Evolutionary conservation across 2,329 filamentous ascomycete genomes (phyloP).

Genomic region (Mycogone perniciosa): DNA sequence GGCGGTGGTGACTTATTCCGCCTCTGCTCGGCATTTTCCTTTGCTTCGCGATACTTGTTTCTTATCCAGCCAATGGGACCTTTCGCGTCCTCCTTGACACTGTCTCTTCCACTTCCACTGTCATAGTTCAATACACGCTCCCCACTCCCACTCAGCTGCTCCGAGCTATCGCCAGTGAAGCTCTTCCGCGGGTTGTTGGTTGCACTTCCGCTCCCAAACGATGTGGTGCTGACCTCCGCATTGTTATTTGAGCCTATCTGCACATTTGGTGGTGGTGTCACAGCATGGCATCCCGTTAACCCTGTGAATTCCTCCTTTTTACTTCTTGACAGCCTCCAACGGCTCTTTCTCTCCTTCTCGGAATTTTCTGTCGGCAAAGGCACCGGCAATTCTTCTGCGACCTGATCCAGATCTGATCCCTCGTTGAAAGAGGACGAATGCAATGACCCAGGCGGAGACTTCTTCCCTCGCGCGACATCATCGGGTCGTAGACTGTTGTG

Average conservation of each 20-base stretch:
- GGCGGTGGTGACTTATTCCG: conserved; percentile 51
- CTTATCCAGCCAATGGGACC: conserved; percentile 54
- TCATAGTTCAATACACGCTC: conserved; percentile 36
- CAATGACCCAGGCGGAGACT: conserved; percentile 70
- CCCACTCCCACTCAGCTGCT: conserved; percentile 33
- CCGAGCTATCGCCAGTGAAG: conserved; percentile 45
- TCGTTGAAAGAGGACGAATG: conserved; percentile 69
- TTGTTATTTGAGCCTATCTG: conserved; percentile 55
- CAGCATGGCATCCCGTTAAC: conserved; percentile 28
- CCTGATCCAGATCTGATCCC: conserved; percentile 70
- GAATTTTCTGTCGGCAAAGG: conserved; percentile 21
- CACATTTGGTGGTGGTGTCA: conserved; percentile 37
- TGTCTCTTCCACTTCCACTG: conserved; percentile 33
- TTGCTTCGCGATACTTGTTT: conserved; percentile 54
- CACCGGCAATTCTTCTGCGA: conserved; percentile 48
- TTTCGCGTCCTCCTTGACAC: conserved; percentile 39
- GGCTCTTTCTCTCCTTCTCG: conserved; percentile 63
- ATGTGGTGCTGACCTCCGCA: conserved; percentile 61
- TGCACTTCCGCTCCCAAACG: conserved; percentile 56
- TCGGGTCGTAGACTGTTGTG: conserved; percentile 38
- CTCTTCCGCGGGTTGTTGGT: conserved; percentile 37
- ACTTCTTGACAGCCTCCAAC: conserved; percentile 64
- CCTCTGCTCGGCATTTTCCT: conserved; percentile 49
- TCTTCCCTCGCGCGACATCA: conserved; percentile 53
- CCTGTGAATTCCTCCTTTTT: conserved; percentile 51